Conservation (phyloP, 2,329 filamentous ascomycete genomes). For the Esteya vermicola region DNA sequence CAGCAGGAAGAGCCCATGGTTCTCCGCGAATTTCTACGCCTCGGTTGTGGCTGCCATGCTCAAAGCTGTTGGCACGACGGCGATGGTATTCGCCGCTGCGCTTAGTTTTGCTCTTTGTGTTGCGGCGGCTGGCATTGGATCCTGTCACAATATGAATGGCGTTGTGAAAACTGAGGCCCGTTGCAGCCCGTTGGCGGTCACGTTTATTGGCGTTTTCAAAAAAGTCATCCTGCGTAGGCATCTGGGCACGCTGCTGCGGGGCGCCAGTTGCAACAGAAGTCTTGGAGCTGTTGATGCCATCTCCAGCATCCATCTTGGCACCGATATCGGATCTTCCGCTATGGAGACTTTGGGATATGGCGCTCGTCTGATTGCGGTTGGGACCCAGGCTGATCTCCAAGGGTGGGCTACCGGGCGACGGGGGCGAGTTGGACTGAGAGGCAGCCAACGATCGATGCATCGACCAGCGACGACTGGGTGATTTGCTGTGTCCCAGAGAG, state of each 20-base stretch:
- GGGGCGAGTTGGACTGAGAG: slow-evolving; percentile 33
- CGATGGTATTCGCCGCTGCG: slow-evolving; percentile 8
- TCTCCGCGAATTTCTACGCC: slow-evolving; percentile 13
- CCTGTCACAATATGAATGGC: slow-evolving; percentile 31
- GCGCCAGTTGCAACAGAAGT: too few relatives aligned
- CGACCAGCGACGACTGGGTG: slow-evolving; percentile 28
- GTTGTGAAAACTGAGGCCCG: slow-evolving; percentile 32
- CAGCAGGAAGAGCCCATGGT: slow-evolving; percentile 47
- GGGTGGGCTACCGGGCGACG: slow-evolving; percentile 30
- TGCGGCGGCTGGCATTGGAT: slow-evolving; percentile 9
- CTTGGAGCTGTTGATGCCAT: too few relatives aligned
- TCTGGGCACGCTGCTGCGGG: slow-evolving; percentile 11
- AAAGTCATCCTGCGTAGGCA: slow-evolving; percentile 31
- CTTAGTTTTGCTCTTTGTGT: slow-evolving; percentile 11
- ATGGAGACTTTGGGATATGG: too few relatives aligned
- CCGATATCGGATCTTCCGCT: too few relatives aligned
- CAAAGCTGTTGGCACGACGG: slow-evolving; percentile 34
- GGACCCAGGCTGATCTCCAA: slow-evolving; percentile 25
- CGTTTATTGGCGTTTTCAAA: slow-evolving; percentile 32
- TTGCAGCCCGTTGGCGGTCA: slow-evolving; percentile 27
- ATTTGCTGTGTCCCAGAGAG: slow-evolving; percentile 7
- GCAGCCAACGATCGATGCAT: slow-evolving; percentile 29
- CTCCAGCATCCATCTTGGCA: too few relatives aligned
- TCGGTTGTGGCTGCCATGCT: slow-evolving; percentile 19
- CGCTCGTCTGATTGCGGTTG: too few relatives aligned